Conservation (phyloP, 495 filamentous ascomycete species). For the Penicillium flavigenum region DNA sequence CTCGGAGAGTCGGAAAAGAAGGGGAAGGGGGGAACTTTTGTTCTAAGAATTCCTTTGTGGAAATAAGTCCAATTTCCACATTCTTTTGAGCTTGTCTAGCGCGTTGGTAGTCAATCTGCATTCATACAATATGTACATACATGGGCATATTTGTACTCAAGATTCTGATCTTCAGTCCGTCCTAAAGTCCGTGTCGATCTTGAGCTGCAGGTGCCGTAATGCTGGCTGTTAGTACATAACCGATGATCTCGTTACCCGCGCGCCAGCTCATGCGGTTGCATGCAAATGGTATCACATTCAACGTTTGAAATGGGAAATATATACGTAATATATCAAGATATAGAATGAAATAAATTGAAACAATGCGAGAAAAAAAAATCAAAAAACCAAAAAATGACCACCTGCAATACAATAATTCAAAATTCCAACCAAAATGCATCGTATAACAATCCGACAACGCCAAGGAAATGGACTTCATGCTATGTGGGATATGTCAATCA, state of each 20-base stretch:
- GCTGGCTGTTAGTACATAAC: not conserved
- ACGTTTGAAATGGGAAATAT: not conserved
- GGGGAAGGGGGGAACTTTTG: not conserved
- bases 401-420: not conserved
- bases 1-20: not conserved
- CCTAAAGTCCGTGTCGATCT: not conserved
- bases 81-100: too few species aligned
- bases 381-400: not conserved
- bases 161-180: too few species aligned
- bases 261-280: constrained; percentile 1
- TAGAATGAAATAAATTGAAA: not conserved
- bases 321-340: not conserved
- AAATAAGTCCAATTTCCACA: not conserved
- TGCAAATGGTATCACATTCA: constrained; percentile 12
- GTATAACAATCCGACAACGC: constrained; percentile 4
- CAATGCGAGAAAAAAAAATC: not conserved
- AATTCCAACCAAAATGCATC: constrained; percentile 11
- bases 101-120: not conserved
- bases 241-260: constrained; percentile 9
- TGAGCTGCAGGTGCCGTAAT: not conserved
- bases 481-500: not conserved
- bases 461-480: not conserved
- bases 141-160: too few species aligned
- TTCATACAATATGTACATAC: not conserved
- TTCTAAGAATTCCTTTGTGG: not conserved